Conservation (phyloP, 1,284 basidiomycete species). For the Malassezia cuniculi region DNA sequence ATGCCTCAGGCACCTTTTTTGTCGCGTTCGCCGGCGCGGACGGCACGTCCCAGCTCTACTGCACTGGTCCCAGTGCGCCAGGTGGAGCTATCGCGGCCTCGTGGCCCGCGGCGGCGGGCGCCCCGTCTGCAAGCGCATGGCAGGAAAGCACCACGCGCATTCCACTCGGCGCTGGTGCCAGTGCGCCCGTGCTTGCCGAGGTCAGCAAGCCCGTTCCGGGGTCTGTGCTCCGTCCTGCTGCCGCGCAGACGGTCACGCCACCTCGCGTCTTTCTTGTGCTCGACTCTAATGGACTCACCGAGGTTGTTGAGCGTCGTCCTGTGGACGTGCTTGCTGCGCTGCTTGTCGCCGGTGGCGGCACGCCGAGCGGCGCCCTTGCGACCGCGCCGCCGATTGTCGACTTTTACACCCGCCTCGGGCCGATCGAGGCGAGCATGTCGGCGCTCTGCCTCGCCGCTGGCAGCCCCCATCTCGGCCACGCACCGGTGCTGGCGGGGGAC, state of each 20-base stretch:
- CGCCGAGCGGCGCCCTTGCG: conserved; percentile 34
- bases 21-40: conserved; percentile 2
- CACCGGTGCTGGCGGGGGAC: conserved; percentile 1
- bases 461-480: conserved; percentile 27
- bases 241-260: conserved; percentile 60
- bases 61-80: not conserved
- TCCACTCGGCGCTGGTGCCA: conserved; percentile 20
- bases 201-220: conserved; percentile 10
- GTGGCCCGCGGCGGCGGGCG: conserved; percentile 4
- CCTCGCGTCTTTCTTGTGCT: conserved; percentile 70
- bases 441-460: conserved; percentile 57
- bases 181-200: conserved; percentile 29
- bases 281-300: conserved; percentile 69
- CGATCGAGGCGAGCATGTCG: conserved; percentile 66
- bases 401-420: conserved; percentile 34
- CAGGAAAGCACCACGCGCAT: conserved; percentile 24
- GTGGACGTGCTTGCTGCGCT: conserved; percentile 60
- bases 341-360: conserved; percentile 38
- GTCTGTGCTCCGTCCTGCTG: conserved; percentile 57
- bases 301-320: conserved; percentile 68
- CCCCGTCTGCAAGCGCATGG: conserved; percentile 2
- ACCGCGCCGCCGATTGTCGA: conserved; percentile 29
- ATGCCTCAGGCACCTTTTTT: conserved; percentile 11
- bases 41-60: conserved; percentile 5
- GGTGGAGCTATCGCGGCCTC: too few species aligned